Percentiles rank a stretch among this genome's conserved stretches.
Conservation (phyloP, 176 grass and related monocot species). For the Oryza punctata region DNA sequence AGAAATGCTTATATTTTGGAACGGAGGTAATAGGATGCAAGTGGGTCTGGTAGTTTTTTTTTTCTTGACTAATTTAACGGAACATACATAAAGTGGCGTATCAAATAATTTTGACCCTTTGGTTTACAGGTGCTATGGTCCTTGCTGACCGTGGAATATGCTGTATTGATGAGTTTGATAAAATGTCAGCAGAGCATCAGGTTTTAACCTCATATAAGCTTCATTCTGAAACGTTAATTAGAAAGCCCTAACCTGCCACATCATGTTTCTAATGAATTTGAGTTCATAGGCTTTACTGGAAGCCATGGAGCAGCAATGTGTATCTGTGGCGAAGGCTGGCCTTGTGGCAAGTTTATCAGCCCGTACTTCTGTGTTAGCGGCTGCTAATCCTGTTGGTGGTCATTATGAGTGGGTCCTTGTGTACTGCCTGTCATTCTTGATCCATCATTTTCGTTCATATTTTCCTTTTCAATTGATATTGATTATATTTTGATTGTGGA, state of each 20-base stretch:
- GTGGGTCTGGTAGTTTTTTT: neutral
- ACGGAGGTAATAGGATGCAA: neutral
- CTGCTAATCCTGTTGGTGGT: conserved; percentile 95
- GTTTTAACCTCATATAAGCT: too few species aligned
- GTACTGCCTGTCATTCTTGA: conserved; percentile 5
- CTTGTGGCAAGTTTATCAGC: conserved; percentile 95
- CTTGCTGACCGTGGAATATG: conserved; percentile 94
- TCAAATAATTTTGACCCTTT: conserved; percentile 17
- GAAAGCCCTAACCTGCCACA: neutral
- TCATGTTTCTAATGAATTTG: conserved; percentile 43
- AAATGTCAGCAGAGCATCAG: conserved; percentile 96
- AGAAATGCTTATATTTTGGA: too few species aligned
- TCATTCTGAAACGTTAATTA: neutral
- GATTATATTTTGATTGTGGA: neutral
- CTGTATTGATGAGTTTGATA: conserved; percentile 96
- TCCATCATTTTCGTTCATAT: conserved; percentile 9
- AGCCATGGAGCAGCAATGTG: conserved; percentile 99
- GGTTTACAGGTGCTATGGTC: conserved; percentile 80
- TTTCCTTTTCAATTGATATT: conserved; percentile 11
- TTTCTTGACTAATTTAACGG: neutral
- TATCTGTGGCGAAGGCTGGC: conserved; percentile 96
- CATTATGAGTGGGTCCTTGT: conserved; percentile 79
- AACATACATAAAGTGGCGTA: neutral
- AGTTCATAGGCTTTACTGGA: conserved; percentile 85
- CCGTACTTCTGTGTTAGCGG: conserved; percentile 83